phyloP scores from a whole-genome alignment of 768 basidiomycete genomes.

The Panellus pusillus region DNA sequence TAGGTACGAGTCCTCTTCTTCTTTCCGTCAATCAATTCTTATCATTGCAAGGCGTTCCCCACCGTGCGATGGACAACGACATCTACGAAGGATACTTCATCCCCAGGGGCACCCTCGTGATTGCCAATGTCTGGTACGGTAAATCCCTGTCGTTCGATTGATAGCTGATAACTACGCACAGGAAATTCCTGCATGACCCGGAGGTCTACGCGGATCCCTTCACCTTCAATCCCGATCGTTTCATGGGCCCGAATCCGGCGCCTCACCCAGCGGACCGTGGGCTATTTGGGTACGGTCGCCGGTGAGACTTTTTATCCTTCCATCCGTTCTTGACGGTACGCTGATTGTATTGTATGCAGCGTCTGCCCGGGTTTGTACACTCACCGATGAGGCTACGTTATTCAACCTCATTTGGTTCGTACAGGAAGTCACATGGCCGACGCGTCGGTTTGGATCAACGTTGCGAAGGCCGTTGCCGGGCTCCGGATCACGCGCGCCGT shows the following conservation, averaged over 20 bases:
- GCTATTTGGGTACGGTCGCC: slow-evolving; percentile 31
- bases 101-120: slow-evolving; percentile 28
- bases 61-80: slow-evolving; percentile 30
- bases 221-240: slow-evolving; percentile 35
- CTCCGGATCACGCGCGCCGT: slow-evolving; percentile 23
- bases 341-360: background rate
- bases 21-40: background rate
- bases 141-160: too few species aligned
- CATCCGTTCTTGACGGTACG: background rate
- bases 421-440: slow-evolving; percentile 23
- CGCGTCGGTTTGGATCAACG: slow-evolving; percentile 20
- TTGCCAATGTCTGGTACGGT: slow-evolving; percentile 23
- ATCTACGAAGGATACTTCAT: slow-evolving; percentile 34
- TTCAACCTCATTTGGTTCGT: too few species aligned
- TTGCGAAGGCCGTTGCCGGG: slow-evolving; percentile 22
- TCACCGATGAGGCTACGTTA: background rate
- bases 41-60: slow-evolving; percentile 23
- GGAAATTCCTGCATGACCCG: slow-evolving; percentile 35
- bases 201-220: slow-evolving; percentile 31
- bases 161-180: background rate
- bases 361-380: slow-evolving; percentile 7
- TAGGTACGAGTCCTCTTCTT: background rate
- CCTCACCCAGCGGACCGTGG: slow-evolving; percentile 22
- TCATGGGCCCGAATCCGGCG: slow-evolving; percentile 23
- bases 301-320: slow-evolving; percentile 4